Conservation (phyloP, 768 basidiomycete species). For the Jaapia argillacea region DNA sequence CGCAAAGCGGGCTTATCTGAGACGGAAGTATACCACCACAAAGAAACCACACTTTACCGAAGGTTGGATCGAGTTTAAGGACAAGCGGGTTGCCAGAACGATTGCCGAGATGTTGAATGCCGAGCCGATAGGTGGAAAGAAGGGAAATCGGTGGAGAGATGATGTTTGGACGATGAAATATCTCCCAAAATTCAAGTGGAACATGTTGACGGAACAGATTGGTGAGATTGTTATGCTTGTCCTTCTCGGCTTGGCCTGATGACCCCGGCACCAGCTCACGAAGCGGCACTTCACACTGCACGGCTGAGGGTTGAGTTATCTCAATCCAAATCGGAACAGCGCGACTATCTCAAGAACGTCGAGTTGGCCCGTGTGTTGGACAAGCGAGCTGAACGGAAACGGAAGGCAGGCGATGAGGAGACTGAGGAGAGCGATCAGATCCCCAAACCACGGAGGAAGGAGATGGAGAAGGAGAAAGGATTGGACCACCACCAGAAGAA, state of each 20-base stretch:
- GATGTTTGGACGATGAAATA: conserved; percentile 99
- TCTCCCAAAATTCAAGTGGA: conserved; percentile 95
- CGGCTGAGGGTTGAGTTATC: conserved; percentile 88
- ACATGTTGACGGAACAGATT: conserved; percentile 97
- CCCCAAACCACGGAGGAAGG: not conserved
- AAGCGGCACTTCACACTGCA: conserved; percentile 80
- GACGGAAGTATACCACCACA: conserved; percentile 72
- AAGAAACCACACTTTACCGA: conserved; percentile 87
- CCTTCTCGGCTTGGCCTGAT: not conserved
- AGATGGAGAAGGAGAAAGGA: conserved; percentile 1
- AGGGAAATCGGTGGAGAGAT: conserved; percentile 84
- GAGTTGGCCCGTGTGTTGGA: conserved; percentile 83
- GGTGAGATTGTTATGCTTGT: conserved; percentile 43
- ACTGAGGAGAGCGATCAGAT: conserved; percentile 4
- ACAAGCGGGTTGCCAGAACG: conserved; percentile 83
- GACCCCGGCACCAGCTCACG: conserved; percentile 92
- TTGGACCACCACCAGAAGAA: conserved; percentile 18
- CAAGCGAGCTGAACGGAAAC: conserved; percentile 59
- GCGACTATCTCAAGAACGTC: conserved; percentile 88
- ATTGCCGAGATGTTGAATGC: conserved; percentile 96
- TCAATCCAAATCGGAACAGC: conserved; percentile 81
- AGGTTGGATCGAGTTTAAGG: conserved; percentile 97
- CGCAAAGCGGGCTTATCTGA: conserved; percentile 77
- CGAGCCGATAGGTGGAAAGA: conserved; percentile 89
- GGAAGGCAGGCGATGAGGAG: conserved; percentile 15